Conservation (phyloP, 1,284 basidiomycete genomes). For the Ceratobasidium sp. region DNA sequence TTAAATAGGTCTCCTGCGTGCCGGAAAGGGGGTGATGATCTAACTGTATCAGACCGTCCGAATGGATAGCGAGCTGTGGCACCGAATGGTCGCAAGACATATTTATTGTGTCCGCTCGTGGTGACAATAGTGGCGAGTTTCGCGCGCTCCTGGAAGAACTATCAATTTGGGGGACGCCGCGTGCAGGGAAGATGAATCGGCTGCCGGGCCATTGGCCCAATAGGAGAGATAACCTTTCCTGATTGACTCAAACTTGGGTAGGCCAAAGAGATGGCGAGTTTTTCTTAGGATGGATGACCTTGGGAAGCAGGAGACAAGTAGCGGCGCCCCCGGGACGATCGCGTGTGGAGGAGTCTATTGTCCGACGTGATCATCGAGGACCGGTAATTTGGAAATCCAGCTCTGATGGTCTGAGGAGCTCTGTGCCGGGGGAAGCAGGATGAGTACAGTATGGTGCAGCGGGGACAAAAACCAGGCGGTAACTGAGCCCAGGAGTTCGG, state of each 20-base stretch:
- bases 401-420: too few species aligned
- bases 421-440: neutral
- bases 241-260: neutral
- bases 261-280: neutral
- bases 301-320: neutral
- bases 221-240: constrained; percentile 6
- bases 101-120: constrained; percentile 27
- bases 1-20: constrained; percentile 14
- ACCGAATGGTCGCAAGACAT: constrained; percentile 7
- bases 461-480: neutral
- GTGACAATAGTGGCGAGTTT: constrained; percentile 35
- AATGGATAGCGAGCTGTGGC: constrained; percentile 3
- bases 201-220: neutral
- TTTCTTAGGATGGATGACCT: constrained; percentile 9
- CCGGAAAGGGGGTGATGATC: neutral
- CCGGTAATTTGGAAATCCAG: neutral
- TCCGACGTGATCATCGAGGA: constrained; percentile 7
- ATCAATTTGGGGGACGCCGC: neutral
- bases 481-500: too few species aligned
- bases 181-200: constrained; percentile 3
- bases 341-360: constrained; percentile 24
- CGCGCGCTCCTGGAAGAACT: neutral
- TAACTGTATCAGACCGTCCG: neutral
- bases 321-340: constrained; percentile 3
- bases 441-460: neutral